Base-by-base conservation (phyloP, 352 stramenopile species). In the Globisporangium ultimum region DNA sequence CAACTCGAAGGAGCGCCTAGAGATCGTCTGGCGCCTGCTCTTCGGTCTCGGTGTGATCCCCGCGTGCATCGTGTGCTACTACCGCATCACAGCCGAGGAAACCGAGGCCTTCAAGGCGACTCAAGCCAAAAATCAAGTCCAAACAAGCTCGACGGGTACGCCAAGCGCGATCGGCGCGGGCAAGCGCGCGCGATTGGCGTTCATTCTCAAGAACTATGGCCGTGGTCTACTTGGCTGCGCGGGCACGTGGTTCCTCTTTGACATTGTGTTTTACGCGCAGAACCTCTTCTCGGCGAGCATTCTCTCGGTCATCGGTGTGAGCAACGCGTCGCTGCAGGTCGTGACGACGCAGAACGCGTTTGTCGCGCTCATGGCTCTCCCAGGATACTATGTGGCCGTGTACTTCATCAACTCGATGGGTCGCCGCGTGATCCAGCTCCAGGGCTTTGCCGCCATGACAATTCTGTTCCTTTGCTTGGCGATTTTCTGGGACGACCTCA, bases 221-320 rank as follows among this genome's bases (percentile, higher is more conserved):
- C 54, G 63, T 17, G 63, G 68, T 13, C 62, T 95, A 7, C 36
- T 93, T 6, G 86, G 84, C 1, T 89, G 78, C 41, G 84, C 86
- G 0, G 82, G 78, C 56, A 80, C 79, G 50, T 96, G 87, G 84
- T 93, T 96, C 63, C 75, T 94, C 12, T 92, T 93, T 60, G 87
- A 94, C 59, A 87, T 96, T 53, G 77, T 91, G 2, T 93, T 87
- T 53, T 91, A 88, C 61, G 78, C 82, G 2, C 79, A 90, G 60
- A 89, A 88, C 50, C 63, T 94, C 14, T 94, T 93, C 61, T 89
- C 80, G 12, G 80, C 80, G 14, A 86, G 70, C 36, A 88, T 92
- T 36, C 42, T 90, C 36, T 71, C 67, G 0, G 76, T 89, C 15
- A 65, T 90, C 11, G 80, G 80, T 17, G 67, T 87, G n/a, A 18